Conservation (phyloP, 768 basidiomycete genomes). For the Trametes sanguinea region DNA sequence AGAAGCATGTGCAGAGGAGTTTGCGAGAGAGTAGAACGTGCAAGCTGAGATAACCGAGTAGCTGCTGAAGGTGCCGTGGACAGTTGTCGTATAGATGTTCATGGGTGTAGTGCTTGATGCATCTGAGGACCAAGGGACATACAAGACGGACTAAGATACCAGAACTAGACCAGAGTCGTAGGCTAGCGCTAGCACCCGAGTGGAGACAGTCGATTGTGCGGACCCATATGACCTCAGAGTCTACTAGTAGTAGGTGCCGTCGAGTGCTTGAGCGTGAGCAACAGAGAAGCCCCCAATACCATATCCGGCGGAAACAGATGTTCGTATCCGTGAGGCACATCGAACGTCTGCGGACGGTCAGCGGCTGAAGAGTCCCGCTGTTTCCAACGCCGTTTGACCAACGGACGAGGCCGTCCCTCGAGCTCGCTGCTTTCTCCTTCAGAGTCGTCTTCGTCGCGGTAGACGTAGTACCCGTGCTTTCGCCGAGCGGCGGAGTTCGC, state of each 20-base stretch:
- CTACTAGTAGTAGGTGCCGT: background rate
- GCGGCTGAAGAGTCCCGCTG: background rate
- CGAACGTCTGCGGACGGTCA: background rate
- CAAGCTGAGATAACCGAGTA: too few relatives aligned
- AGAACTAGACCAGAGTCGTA: background rate
- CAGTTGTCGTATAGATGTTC: too few relatives aligned
- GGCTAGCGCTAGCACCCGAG: background rate
- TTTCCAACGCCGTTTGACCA: background rate
- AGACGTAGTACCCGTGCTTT: constrained; percentile 25
- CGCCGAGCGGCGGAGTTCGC: constrained; percentile 42
- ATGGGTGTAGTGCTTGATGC: too few relatives aligned
- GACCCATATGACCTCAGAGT: background rate
- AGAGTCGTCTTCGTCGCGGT: constrained; percentile 25
- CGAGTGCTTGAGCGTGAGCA: constrained; percentile 33
- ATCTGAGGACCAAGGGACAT: too few relatives aligned
- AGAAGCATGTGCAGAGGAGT: too few relatives aligned
- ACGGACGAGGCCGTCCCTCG: background rate
- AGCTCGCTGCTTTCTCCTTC: constrained; percentile 16
- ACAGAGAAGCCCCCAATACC: constrained; percentile 33
- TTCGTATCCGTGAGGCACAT: constrained; percentile 26
- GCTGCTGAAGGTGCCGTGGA: too few relatives aligned
- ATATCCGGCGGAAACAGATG: constrained; percentile 31
- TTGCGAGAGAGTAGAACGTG: too few relatives aligned
- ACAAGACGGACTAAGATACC: too few relatives aligned
- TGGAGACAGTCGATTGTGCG: background rate